Evolutionary conservation across 352 stramenopile species (phyloP).

Genomic region (Phytophthora meadii): DNA sequence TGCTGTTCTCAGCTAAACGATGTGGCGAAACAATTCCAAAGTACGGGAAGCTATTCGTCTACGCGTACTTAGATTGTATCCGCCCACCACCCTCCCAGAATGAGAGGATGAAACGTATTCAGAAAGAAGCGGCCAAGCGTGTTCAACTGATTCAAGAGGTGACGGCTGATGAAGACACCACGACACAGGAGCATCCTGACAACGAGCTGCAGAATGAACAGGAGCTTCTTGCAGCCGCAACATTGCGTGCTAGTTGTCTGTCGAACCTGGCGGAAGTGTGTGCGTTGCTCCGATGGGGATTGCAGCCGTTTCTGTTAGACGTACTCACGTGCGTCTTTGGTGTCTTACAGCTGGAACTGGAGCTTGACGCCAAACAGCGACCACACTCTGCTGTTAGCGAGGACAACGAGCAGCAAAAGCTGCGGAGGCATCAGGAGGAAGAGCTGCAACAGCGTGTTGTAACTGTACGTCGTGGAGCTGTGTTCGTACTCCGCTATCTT

Average conservation of each 20-base stretch:
- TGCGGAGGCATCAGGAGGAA: constrained; percentile 24
- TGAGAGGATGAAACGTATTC: constrained; percentile 11
- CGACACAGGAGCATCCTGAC: background rate
- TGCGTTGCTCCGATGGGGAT: constrained; percentile 71
- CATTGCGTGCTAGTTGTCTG: constrained; percentile 81
- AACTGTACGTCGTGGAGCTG: constrained; percentile 72
- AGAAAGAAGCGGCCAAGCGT: constrained; percentile 30
- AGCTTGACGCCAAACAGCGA: constrained; percentile 25
- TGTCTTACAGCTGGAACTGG: constrained; percentile 78
- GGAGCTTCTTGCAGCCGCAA: constrained; percentile 54
- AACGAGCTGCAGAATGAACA: constrained; percentile 24
- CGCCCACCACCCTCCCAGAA: constrained; percentile 38
- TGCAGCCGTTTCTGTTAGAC: constrained; percentile 76
- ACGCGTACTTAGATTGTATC: constrained; percentile 84
- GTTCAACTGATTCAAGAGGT: constrained; percentile 74
- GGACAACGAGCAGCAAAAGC: constrained; percentile 20
- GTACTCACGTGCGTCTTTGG: constrained; percentile 83
- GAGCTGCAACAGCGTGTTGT: constrained; percentile 47
- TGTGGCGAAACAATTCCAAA: constrained; percentile 77
- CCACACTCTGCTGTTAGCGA: constrained; percentile 11
- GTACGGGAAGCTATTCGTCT: constrained; percentile 80
- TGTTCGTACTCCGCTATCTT: constrained; percentile 83
- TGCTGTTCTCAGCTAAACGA: constrained; percentile 80
- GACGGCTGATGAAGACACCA: constrained; percentile 9
- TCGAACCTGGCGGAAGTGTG: constrained; percentile 90